These are phyloP conservation scores for Amanita phalloides DNA, from an alignment of 768 basidiomycete genomes.

Conservation along the genomic window DNA sequence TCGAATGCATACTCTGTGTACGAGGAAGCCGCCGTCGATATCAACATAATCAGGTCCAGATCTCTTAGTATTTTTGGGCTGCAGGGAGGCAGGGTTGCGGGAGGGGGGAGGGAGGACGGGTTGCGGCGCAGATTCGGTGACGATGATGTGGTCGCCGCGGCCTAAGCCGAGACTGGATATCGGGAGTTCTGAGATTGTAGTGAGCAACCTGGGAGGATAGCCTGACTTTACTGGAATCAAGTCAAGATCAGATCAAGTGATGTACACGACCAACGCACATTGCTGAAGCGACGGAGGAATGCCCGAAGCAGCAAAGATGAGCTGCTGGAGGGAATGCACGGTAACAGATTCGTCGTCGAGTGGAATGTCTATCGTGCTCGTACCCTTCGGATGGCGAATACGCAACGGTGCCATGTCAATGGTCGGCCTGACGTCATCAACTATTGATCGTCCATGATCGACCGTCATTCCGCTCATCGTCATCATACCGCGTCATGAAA, in stretches of 20 bases:
- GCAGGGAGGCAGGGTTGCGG: background rate
- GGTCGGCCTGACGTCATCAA: background rate
- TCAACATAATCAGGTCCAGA: conserved; percentile 43
- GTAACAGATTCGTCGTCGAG: conserved; percentile 40
- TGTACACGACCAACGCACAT: conserved; percentile 34
- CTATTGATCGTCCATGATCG: background rate
- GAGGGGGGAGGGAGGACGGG: conserved; percentile 5
- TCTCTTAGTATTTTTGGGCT: background rate
- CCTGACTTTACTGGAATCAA: conserved; percentile 58
- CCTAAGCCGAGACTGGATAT: conserved; percentile 68
- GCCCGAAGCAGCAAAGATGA: conserved; percentile 54
- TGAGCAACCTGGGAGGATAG: conserved; percentile 73
- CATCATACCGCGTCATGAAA: conserved; percentile 4
- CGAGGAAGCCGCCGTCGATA: conserved; percentile 51
- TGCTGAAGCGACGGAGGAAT: conserved; percentile 74
- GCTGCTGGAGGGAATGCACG: conserved; percentile 65
- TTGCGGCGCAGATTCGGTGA: conserved; percentile 30
- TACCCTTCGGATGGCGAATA: conserved; percentile 77
- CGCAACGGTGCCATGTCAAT: conserved; percentile 58
- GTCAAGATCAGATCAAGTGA: conserved; percentile 1
- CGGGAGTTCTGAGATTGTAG: conserved; percentile 63
- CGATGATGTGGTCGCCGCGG: conserved; percentile 80
- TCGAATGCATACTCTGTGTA: conserved; percentile 52
- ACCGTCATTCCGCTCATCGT: background rate
- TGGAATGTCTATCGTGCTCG: conserved; percentile 65